Base-by-base conservation (phyloP, 2,329 filamentous ascomycete species). In the Immersiporthe knoxdaviesiana region DNA sequence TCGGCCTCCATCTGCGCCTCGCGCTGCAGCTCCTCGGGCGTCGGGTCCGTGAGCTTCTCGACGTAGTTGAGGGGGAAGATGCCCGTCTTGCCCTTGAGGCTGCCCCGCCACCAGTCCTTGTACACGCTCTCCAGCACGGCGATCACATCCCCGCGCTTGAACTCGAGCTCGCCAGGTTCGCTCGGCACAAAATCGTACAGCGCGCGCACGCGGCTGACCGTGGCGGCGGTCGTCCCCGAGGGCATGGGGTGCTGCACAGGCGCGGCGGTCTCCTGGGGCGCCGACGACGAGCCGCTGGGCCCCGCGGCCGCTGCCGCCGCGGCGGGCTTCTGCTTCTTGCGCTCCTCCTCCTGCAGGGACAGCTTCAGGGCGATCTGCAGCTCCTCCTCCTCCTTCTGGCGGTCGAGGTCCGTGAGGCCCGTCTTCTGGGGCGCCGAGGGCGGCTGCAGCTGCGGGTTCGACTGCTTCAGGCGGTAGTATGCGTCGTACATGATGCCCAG, bases 21-120 rank as follows among this genome's bases (percentile, higher is more conserved):
- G 68, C 93, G 89, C 80, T 97, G 94, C 74, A 99, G 81, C 84
- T 99, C 96, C 74, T 98, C 95, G 24, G 91, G 90, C 0, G 96
- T 98, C 6, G 96, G 96, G 77, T 99, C 96, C 67, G 94, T 90
- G 72, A 99, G 84, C 81, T 99, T 99, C 82, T 99, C 96, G 21
- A 99, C 96, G 77, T 99, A 99, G 82, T 99, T 99, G 73, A 99
- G 87, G 8, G 96, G 96, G 80, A 99, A 99, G 73, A 99, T 99
- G 74, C 96, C 96, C 8, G 94, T 97, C 80, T 97, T 93, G 27
- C 96, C 96, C 77, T 94, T 90, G 70, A 99, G 83, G 56, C 94
- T 97, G 1, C 96, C 96, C 75, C 97, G 95, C 96, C 96, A 99
- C 96, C 96, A 99, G 80, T 99, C 96, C 81, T 98, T 99, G 83